phyloP scores from a whole-genome alignment of 1,284 basidiomycete species.

The Pseudozyma pruni region DNA sequence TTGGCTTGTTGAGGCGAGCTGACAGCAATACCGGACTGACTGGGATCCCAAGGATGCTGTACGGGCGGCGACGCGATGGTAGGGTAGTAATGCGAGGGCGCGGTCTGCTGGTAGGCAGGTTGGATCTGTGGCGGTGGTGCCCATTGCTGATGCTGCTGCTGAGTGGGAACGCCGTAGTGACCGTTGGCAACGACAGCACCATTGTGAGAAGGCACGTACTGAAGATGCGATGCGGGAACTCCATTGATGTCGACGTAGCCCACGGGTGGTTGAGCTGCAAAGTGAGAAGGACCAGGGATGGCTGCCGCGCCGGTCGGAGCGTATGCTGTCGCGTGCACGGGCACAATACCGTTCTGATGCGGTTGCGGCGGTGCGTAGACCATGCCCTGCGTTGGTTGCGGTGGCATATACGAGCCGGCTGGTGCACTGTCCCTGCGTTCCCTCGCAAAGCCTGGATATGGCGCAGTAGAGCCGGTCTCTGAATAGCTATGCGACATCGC shows the following conservation, averaged over 20 bases:
- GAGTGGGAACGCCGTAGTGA: slow-evolving; percentile 13
- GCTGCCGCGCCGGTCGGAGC: neutral
- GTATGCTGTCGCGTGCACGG: slow-evolving; percentile 9
- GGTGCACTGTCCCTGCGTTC: slow-evolving; percentile 36
- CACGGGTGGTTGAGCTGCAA: slow-evolving; percentile 9
- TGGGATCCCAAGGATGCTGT: slow-evolving; percentile 23
- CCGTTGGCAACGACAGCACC: neutral
- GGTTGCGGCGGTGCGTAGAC: slow-evolving; percentile 16
- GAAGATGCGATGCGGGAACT: slow-evolving; percentile 24
- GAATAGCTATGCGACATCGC: slow-evolving; percentile 32
- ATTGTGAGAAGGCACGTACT: slow-evolving; percentile 16
- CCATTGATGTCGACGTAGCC: slow-evolving; percentile 7
- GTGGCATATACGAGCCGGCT: slow-evolving; percentile 4
- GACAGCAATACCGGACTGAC: slow-evolving; percentile 2
- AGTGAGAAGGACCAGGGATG: neutral
- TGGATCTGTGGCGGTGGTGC: slow-evolving; percentile 12
- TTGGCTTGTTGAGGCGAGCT: slow-evolving; percentile 12
- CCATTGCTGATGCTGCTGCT: slow-evolving; percentile 26
- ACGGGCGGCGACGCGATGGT: slow-evolving; percentile 3
- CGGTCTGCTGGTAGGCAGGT: slow-evolving; percentile 11
- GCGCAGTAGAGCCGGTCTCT: slow-evolving; percentile 8
- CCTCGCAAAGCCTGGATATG: slow-evolving; percentile 11
- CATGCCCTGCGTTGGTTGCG: slow-evolving; percentile 9
- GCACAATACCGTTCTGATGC: neutral
- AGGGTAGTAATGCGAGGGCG: slow-evolving; percentile 2